These are phyloP conservation scores for Pouteria campechiana DNA, from an alignment of 179 eudicot species.

Conservation along the genomic window DNA sequence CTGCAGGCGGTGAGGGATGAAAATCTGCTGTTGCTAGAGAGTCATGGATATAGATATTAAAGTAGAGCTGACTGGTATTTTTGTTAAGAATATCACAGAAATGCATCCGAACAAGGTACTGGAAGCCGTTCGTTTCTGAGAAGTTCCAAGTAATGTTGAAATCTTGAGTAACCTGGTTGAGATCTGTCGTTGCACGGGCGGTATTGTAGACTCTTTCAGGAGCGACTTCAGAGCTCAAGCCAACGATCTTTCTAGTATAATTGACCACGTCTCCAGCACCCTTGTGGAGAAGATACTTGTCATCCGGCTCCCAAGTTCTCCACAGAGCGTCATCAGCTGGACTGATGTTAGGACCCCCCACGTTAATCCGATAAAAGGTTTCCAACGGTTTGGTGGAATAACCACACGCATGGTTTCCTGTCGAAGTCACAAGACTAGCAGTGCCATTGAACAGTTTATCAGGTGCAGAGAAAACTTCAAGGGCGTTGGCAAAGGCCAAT, in stretches of 20 bases:
- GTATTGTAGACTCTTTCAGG: conserved; percentile 78
- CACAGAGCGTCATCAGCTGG: conserved; percentile 77
- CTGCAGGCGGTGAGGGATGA: conserved; percentile 43
- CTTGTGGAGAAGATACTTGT: conserved; percentile 33
- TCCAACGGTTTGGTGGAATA: conserved; percentile 39
- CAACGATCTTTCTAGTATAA: conserved; percentile 52
- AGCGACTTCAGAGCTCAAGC: conserved; percentile 69
- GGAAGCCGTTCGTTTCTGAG: conserved; percentile 35
- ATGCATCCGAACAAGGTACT: conserved; percentile 63
- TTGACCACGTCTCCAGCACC: conserved; percentile 63
- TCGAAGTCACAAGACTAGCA: conserved; percentile 30
- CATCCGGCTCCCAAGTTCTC: conserved; percentile 71
- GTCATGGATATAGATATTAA: conserved; percentile 54
- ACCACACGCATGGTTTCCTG: conserved; percentile 28
- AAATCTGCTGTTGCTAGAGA: conserved; percentile 48
- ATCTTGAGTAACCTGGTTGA: conserved; percentile 12
- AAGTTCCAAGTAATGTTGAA: conserved; percentile 55
- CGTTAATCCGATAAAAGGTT: conserved; percentile 65
- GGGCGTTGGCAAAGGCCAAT: conserved; percentile 57
- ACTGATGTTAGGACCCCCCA: conserved; percentile 53
- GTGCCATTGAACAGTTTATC: conserved; percentile 39
- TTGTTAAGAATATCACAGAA: conserved; percentile 81
- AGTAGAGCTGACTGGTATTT: conserved; percentile 41
- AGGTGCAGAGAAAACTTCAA: conserved; percentile 74
- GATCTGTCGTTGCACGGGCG: conserved; percentile 44